Evolutionary conservation across 495 filamentous ascomycete genomes (phyloP), one percentile per base, ranked within the genome.

Genomic region (Geoglossum glabrum): DNA sequence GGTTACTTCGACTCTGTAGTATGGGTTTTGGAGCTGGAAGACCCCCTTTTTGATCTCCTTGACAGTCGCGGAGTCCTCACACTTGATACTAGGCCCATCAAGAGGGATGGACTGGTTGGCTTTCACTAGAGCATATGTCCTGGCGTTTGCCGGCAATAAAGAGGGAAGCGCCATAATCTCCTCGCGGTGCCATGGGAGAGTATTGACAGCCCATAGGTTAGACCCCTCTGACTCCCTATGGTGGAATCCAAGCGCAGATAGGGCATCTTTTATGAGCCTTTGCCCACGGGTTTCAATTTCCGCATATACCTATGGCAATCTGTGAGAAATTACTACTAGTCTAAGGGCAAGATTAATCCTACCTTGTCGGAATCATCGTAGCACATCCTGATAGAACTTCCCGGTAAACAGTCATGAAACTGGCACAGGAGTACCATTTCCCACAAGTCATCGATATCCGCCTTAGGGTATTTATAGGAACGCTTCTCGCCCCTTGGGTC

Each of bases 321-420:
- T 63, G 64, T 61, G 52, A 49, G 23, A 1, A 15, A 5, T 21
- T n/a, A 46, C 17, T 13, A 8, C n/a, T 57, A 36, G 10, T 26
- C n/a, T 0, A 28, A 10, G 38, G 55, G 23, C 54, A 40, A 45
- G 10, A 45, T 21, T 3, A 19, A 1, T 45, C 40, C 40, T 68
- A 80, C 79, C 70, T 87, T 74, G 63, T 94, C 83, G 0, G 87
- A 92, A 62, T 98, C 92, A 64, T 87, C 84, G 66, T 96, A 96
- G 66, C 85, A 90, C 90, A 98, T 95, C 66, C 90, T 88, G 60
- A 98, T 97, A 19, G 80, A 82, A 65, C 84, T 93, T n/a, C 92
- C 92, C 10, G 92, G 92, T 36, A 98, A 72, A 65, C 90, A 95
- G 66, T 98, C 92, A 64, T 98, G 92, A 74, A 97, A 97, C 63